These are phyloP conservation scores for Backusella tarrabulga DNA, from an alignment of 192 early-diverging fungal species.

Conservation along the genomic window DNA sequence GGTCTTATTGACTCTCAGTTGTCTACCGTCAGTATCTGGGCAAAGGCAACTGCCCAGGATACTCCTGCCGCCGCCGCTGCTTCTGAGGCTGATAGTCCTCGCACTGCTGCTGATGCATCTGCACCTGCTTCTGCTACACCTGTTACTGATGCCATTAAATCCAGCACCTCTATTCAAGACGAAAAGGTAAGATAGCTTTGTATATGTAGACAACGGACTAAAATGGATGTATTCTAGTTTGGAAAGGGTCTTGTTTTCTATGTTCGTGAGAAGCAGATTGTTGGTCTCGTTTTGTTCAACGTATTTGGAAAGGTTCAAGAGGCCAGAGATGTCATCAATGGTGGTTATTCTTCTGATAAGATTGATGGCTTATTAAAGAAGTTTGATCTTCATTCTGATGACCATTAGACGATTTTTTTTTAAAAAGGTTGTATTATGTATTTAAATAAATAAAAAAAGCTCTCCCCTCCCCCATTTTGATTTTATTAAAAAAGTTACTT, in stretches of 20 bases:
- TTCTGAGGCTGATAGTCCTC: conserved; percentile 33
- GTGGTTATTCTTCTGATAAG: conserved; percentile 27
- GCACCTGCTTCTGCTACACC: conserved; percentile 34
- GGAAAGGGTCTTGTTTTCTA: conserved; percentile 64
- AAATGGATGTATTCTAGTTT: conserved; percentile 32
- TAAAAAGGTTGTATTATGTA: not conserved
- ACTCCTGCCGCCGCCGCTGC: conserved; percentile 24
- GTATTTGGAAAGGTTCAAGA: conserved; percentile 60
- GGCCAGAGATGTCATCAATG: conserved; percentile 56
- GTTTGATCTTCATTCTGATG: conserved; percentile 17
- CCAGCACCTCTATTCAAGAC: conserved; percentile 1
- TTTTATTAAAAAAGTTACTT: not conserved
- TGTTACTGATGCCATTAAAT: conserved; percentile 23
- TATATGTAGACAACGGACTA: not conserved
- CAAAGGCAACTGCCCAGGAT: conserved; percentile 42
- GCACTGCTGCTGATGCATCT: conserved; percentile 28
- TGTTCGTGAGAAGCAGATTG: conserved; percentile 50
- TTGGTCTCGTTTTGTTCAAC: conserved; percentile 61
- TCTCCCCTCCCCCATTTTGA: not conserved
- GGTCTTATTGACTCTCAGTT: conserved; percentile 56
- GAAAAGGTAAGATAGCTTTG: conserved; percentile 16
- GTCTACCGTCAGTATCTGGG: conserved; percentile 63
- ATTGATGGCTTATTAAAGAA: conserved; percentile 30
- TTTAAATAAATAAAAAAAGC: not conserved
- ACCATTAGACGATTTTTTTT: not conserved